These are phyloP conservation scores for Niebla homalea DNA, from an alignment of 495 filamentous ascomycete genomes.

Conservation along the genomic window DNA sequence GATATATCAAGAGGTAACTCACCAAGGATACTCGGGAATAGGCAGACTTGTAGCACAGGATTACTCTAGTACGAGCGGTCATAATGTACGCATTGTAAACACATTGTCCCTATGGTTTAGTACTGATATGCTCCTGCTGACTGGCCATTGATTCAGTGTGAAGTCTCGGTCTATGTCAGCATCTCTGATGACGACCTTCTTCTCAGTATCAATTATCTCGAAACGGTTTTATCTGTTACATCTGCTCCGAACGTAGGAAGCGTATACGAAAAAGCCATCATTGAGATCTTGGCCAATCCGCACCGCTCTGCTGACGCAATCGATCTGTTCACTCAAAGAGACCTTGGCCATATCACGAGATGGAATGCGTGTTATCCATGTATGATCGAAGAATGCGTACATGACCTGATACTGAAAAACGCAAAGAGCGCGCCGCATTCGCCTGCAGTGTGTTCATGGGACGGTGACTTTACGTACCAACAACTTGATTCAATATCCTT, in stretches of 20 bases:
- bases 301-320: not conserved
- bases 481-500: constrained; percentile 21
- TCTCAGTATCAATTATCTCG: constrained; percentile 3
- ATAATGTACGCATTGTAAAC: too few species aligned
- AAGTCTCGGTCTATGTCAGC: not conserved
- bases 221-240: constrained; percentile 6
- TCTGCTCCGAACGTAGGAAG: constrained; percentile 10
- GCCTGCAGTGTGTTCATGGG: constrained; percentile 25
- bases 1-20: too few species aligned
- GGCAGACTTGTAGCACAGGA: too few species aligned
- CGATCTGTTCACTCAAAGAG: constrained; percentile 6
- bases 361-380: constrained; percentile 17
- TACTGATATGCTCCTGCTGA: too few species aligned
- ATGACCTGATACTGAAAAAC: constrained; percentile 16
- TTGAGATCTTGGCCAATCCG: constrained; percentile 1
- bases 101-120: too few species aligned
- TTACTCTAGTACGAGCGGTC: too few species aligned
- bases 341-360: constrained; percentile 21
- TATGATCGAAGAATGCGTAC: constrained; percentile 16
- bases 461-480: constrained; percentile 25
- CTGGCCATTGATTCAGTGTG: not conserved
- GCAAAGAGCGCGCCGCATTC: constrained; percentile 13
- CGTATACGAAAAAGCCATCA: not conserved
- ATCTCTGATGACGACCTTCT: constrained; percentile 1
- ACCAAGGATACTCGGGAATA: too few species aligned